These are phyloP conservation scores for Mercurialis annua DNA, from an alignment of 345 rosid species.

Conservation along the genomic window DNA sequence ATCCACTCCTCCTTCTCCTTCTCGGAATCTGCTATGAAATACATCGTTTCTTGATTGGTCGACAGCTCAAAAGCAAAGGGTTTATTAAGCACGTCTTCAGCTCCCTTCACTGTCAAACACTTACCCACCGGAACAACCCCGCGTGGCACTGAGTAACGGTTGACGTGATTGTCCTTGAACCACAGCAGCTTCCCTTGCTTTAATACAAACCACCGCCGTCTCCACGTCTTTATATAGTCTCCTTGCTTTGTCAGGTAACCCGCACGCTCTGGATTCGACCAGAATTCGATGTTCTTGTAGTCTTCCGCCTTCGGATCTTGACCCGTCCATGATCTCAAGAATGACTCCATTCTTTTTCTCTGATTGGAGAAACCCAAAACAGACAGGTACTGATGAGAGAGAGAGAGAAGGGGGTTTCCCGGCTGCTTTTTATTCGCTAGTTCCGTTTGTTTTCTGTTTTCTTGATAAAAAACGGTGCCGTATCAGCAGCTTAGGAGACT, in stretches of 20 bases:
- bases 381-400: too few species aligned
- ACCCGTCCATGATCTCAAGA: constrained; percentile 27
- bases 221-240: constrained; percentile 29
- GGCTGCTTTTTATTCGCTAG: not conserved
- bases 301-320: constrained; percentile 31
- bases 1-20: constrained; percentile 38
- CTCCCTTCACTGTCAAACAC: constrained; percentile 34
- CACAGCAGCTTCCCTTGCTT: constrained; percentile 35
- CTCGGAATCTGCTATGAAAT: constrained; percentile 30
- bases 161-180: constrained; percentile 29
- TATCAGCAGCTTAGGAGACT: too few species aligned
- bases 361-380: not conserved
- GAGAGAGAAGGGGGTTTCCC: not conserved
- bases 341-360: constrained; percentile 18
- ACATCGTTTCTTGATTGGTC: constrained; percentile 31
- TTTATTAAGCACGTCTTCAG: constrained; percentile 31
- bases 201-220: constrained; percentile 33
- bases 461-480: not conserved
- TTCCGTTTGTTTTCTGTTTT: not conserved
- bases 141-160: constrained; percentile 23
- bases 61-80: constrained; percentile 35
- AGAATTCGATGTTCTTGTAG: constrained; percentile 27
- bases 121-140: constrained; percentile 28
- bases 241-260: constrained; percentile 34
- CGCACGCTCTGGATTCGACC: constrained; percentile 31